A percentile compares a stretch with the other conserved stretches of the same genome.
These are phyloP conservation scores for Aspergillus sp. DNA, from an alignment of 2,329 filamentous ascomycete species.

Conservation along the genomic window DNA sequence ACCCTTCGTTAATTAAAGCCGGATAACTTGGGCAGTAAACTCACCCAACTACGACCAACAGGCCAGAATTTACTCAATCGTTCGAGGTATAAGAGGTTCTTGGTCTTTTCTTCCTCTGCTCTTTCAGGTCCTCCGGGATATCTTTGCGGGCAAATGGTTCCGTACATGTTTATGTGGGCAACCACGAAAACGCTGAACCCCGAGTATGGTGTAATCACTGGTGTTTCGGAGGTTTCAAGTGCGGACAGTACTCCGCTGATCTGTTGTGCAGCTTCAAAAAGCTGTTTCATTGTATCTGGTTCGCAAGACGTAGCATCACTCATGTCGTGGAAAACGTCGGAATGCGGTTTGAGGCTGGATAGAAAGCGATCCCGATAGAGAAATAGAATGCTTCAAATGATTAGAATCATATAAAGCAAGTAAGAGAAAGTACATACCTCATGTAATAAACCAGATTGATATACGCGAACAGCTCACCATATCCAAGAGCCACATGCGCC, in stretches of 20 bases:
- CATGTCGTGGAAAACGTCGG: slow-evolving; percentile 1
- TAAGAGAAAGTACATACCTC: slow-evolving; percentile 17
- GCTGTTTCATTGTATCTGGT: slow-evolving; percentile 20
- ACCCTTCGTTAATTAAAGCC: slow-evolving; percentile 1
- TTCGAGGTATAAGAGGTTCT: slow-evolving; percentile 29
- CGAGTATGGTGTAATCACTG: slow-evolving; percentile 32
- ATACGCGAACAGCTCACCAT: slow-evolving; percentile 33
- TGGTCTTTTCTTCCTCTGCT: slow-evolving; percentile 26
- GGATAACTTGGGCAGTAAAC: neutral
- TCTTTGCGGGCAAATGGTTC: slow-evolving; percentile 25
- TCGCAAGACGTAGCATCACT: too few relatives aligned
- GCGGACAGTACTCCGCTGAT: slow-evolving; percentile 26
- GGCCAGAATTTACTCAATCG: slow-evolving; percentile 28
- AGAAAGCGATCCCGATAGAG: slow-evolving; percentile 30
- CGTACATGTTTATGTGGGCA: slow-evolving; percentile 36
- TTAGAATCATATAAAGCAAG: neutral
- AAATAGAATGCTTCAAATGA: slow-evolving; percentile 23
- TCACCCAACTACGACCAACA: slow-evolving; percentile 30
- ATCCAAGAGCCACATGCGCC: slow-evolving; percentile 30
- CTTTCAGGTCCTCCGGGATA: slow-evolving; percentile 28
- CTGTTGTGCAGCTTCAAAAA: slow-evolving; percentile 29
- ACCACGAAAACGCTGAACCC: slow-evolving; percentile 35
- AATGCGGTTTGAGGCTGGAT: slow-evolving; percentile 23
- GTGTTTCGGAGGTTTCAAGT: slow-evolving; percentile 24
- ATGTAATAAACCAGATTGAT: slow-evolving; percentile 34